Base-by-base conservation (phyloP, 768 basidiomycete species). In the Hypholoma fasciculare region DNA sequence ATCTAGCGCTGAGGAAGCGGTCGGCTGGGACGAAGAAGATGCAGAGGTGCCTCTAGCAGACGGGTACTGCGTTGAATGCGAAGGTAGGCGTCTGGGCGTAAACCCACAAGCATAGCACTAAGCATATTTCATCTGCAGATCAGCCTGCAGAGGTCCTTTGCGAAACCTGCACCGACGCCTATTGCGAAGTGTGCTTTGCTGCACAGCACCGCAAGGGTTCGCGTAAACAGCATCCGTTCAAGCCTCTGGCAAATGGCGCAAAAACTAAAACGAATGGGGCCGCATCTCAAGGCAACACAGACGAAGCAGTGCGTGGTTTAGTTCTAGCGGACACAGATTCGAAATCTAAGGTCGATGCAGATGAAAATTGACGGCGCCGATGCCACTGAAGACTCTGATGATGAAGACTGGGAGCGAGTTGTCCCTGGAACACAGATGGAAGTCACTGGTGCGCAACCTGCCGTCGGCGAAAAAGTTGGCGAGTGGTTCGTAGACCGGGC, bases 401-500 rank as follows among this genome's bases (percentile, higher is more conserved):
- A 80, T 51, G 76, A 78, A 54, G 78, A 77, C 20, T 78, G 74
- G 77, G 75, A 81, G 57, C 74, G 70, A 52, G 72, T 80, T 12
- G 61, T 70, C 27, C 56, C 68, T 49, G 68, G 67, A 17, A 58
- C 71, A 61, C n/a, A 68, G 56, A 51, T 65, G 60, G 78, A 82
- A 60, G 64, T 76, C 2, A 74, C 79, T 37, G 78, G 81, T 40
- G 76, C 81, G 1, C 87, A 90, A 65, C 89, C 90, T 2, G 72
- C 77, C 27, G 65, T 84, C 11, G 87, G 88, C 2, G 71, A 78
- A 2, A 69, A 81, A 51, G 88, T 92, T 4, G 91, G 90, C 61
- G 91, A 93, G 60, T 92, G 92, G 91, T 92, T 92, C 73, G 75
- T 92, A 52, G 89, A 93, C 61, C 85, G 92, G 38, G 78, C 91